Conservation (phyloP, 1,284 basidiomycete species). For the Sporisorium sorghi region DNA sequence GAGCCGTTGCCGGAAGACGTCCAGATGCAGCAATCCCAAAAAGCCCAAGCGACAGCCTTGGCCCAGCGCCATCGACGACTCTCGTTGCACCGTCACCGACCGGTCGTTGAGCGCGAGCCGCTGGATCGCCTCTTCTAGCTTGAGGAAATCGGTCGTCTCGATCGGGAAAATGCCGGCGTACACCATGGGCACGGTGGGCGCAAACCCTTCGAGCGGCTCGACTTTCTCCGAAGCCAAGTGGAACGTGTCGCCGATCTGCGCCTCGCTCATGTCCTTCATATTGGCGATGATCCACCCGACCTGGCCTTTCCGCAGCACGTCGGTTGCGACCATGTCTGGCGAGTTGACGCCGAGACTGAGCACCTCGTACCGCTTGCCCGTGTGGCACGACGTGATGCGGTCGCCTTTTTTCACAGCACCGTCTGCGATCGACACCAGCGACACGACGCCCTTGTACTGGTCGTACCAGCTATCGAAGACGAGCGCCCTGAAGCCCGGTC, state of each 20-base stretch:
- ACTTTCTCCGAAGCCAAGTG: conserved; percentile 81
- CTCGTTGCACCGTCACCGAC: conserved; percentile 89
- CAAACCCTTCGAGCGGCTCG: conserved; percentile 89
- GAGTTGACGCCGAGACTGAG: conserved; percentile 91
- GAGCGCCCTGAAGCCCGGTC: conserved; percentile 76
- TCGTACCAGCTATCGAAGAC: conserved; percentile 95
- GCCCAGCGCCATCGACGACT: conserved; percentile 91
- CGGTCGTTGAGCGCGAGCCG: conserved; percentile 86
- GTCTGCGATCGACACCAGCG: conserved; percentile 81
- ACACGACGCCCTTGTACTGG: conserved; percentile 94
- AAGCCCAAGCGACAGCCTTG: conserved; percentile 96
- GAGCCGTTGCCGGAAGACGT: conserved; percentile 92
- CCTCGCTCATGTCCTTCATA: conserved; percentile 98
- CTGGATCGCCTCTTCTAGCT: conserved; percentile 95
- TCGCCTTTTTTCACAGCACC: conserved; percentile 74
- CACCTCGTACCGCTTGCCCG: conserved; percentile 90
- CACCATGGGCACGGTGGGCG: conserved; percentile 94
- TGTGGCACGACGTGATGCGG: conserved; percentile 83
- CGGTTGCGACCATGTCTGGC: conserved; percentile 72
- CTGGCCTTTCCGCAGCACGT: conserved; percentile 82
- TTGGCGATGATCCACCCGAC: conserved; percentile 83
- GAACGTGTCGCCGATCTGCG: conserved; percentile 93
- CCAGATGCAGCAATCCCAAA: conserved; percentile 95
- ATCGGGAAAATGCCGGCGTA: conserved; percentile 96
- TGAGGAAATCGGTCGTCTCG: conserved; percentile 88